Base-by-base conservation (phyloP, 2,329 filamentous ascomycete species). In the Fusarium setosum region DNA sequence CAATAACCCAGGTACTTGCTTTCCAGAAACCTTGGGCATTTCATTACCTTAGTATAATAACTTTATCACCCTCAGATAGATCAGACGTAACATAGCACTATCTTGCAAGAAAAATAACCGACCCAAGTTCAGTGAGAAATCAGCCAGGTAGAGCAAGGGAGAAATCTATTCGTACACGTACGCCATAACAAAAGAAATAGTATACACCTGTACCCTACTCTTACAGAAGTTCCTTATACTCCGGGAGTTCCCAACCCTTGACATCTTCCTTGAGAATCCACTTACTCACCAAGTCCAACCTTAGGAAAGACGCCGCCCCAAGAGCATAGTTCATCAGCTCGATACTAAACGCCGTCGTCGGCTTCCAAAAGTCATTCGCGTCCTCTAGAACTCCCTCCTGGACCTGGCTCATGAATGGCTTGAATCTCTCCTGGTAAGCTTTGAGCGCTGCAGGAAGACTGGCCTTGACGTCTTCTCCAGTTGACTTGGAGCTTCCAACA, bases 331-430 rank as follows among this genome's bases (percentile, higher is more conserved):
- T 47, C 10, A 58, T 10, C 13, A 40, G 17, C 11, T 21, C 41
- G 29, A 58, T 34, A 4, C 49, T 40, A 29, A 58, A 21, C 4
- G 41, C 15, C 4, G 40, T 21, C 11, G 56, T 41, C 3, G 56
- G 56, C 26, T 54, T 58, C 32, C n/a, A 24, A 26, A 38, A 54
- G 24, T 37, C 38, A 31, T 47, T 47, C 29, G 23, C n/a, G 11
- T 47, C 41, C 12, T 35, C 49, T 3, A 44, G 37, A 10, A 58
- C 20, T 10, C 56, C 56, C 11, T 58, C 10, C 15, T 58, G 56
- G 11, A 58, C 49, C 11, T 58, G 56, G n/a, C 37, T 31, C 56
- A 58, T 58, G 24, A 58, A 58, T 5, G 56, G 56, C 5, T 44
- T 32, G 21, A 58, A 58, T 40, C 18, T 58, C 12, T 45, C 31